Base-by-base conservation (phyloP, 2,329 filamentous ascomycete genomes). In the Aspergillus fischeri region DNA sequence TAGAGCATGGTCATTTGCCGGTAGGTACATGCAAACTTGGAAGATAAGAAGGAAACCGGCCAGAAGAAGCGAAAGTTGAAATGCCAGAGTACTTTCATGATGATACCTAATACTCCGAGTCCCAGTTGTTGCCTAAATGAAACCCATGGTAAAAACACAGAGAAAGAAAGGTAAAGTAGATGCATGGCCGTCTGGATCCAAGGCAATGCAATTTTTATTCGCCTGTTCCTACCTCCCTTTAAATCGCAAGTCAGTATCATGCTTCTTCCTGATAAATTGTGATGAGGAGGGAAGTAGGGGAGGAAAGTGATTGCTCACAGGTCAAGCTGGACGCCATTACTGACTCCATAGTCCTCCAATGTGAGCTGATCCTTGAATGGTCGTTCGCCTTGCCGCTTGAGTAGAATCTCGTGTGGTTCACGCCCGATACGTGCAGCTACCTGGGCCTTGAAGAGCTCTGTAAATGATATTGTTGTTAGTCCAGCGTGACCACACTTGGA, bases 291-390 rank as follows among this genome's bases (percentile, higher is more conserved):
- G 14, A 41, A n/a, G 17, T n/a, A 51, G 32, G 29, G 14, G 45
- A 49, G 48, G 35, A 49, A 24, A 51, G 38, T 44, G 57, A 55
- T 59, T 52, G 65, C 73, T 74, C 66, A 75, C 72, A 80, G 67
- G 67, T 80, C 78, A 68, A 80, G 69, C 63, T 80, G 78, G 51
- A 96, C 92, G 9, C 93, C 93, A 75, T 94, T 94, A 67, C 88
- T 91, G 56, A 97, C 87, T n/a, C 90, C 91, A 75, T 97, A 97
- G 77, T 97, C 93, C 68, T 90, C 90, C 65, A 97, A 75, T 35
- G 86, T 92, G 59, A 97, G 81, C 66, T 88, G 84, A 71, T 97
- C 92, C 79, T 96, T 97, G 74, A 97, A 97, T 25, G 93, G 92
- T 63, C 92, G 78, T 77, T 97, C 91, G 11, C 92, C 91, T 76